Conservation (phyloP, 106 monocot genomes). For the Allium sativum region DNA sequence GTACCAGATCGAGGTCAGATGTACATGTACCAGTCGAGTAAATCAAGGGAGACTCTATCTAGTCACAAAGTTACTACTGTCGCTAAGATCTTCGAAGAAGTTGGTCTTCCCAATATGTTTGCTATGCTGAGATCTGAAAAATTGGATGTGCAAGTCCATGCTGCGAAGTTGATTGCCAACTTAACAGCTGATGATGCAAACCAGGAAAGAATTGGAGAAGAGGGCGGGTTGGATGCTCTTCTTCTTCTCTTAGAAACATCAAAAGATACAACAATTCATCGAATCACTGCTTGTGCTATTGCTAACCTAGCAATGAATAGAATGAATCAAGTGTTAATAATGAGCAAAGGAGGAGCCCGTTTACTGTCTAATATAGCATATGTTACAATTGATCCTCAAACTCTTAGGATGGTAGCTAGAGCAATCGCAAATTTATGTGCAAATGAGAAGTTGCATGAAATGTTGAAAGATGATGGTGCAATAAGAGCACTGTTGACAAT, state of each 20-base stretch:
- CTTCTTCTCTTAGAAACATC: slow-evolving; percentile 21
- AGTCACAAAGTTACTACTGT: no score
- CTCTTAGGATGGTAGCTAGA: slow-evolving; percentile 78
- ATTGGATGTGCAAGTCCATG: slow-evolving; percentile 48
- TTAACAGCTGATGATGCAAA: slow-evolving; percentile 76
- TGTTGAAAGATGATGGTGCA: slow-evolving; percentile 58
- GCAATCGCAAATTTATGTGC: slow-evolving; percentile 86
- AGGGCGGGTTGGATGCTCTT: slow-evolving; percentile 71
- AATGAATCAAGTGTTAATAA: slow-evolving; percentile 40
- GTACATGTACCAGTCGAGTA: no score
- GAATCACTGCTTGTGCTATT: slow-evolving; percentile 19
- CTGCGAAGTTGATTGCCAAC: slow-evolving; percentile 55
- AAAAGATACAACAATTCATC: slow-evolving; percentile 15
- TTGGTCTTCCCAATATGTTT: slow-evolving; percentile 45
- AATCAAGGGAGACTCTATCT: no score
- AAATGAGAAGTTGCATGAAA: slow-evolving; percentile 57
- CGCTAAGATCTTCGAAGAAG: no score
- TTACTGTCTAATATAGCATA: slow-evolving; percentile 18
- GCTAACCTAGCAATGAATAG: slow-evolving; percentile 28
- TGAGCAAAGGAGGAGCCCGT: slow-evolving; percentile 45
- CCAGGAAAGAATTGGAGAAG: slow-evolving; percentile 61
- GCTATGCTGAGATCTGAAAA: slow-evolving; percentile 51
- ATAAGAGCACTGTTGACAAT: slow-evolving; percentile 59
- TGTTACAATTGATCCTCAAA: slow-evolving; percentile 57
- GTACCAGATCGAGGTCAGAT: no score